Evolutionary conservation across 176 grass and related monocot species (phyloP).

Genomic region (Neostapfia colusana): DNA sequence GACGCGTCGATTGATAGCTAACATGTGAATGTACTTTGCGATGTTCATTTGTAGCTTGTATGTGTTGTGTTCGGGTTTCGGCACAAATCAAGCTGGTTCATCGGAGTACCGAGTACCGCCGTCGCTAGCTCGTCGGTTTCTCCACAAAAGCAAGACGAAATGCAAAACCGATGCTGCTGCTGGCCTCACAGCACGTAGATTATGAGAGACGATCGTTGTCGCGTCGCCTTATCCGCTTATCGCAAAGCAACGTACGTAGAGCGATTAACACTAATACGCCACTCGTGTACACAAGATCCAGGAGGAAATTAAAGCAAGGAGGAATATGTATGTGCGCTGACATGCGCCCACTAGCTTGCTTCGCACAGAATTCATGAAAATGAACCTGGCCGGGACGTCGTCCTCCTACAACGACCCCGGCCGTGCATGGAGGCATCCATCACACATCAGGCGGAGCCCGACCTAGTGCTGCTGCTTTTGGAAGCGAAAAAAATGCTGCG

Average conservation of each 20-base stretch:
- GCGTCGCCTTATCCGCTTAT: too few relatives aligned
- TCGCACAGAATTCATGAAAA: background rate
- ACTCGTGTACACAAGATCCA: background rate
- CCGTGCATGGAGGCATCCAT: constrained; percentile 8
- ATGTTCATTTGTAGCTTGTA: background rate
- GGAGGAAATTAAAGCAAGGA: constrained; percentile 2
- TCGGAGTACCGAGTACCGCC: too few relatives aligned
- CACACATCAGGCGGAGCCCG: background rate
- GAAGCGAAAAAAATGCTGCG: background rate
- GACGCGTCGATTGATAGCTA: too few relatives aligned
- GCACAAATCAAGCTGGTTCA: too few relatives aligned
- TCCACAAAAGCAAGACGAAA: background rate
- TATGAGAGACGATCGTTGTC: background rate
- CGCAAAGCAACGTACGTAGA: constrained; percentile 1
- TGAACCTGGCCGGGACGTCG: constrained; percentile 29
- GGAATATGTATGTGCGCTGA: background rate
- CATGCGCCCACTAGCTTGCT: constrained; percentile 3
- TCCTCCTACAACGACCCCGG: background rate
- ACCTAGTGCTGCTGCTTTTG: constrained; percentile 37
- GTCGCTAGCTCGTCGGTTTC: constrained; percentile 6
- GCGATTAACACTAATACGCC: background rate
- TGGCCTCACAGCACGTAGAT: background rate
- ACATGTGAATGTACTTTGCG: too few relatives aligned
- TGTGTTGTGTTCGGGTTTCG: too few relatives aligned
- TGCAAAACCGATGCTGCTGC: background rate